Evolutionary conservation across 768 basidiomycete genomes (phyloP), one percentile per base, ranked within the genome.

Genomic region (Kwoniella dendrophila): DNA sequence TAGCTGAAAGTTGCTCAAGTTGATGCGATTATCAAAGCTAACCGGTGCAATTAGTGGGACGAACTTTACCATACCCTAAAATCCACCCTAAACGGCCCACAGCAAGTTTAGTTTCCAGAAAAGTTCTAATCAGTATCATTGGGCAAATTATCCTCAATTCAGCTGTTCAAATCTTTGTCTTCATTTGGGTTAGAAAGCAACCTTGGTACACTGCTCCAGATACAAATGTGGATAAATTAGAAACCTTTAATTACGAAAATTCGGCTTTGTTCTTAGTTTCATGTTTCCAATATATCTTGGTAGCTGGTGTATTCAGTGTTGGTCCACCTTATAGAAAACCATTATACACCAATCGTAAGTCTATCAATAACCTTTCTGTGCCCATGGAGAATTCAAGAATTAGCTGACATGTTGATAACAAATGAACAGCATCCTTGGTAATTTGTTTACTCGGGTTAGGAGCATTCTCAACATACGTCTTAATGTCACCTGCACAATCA

Each of bases 221-320:
- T 44, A 83, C 83, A 47, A 81, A 85, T 43, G 84, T 83, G 62
- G 84, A 88, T 78, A 86, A 90, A 69, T 83, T 98, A 44, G 85
- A 92, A 61, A 87, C 91, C 22, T 85, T 81, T 41, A 97, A 94
- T 76, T 94, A 85, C 72, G 96, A 98, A 78, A 97, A 99, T 77
- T 87, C 96, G 4, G 86, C 85, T 29, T 80, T 99, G 59, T 99
- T 99, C 81, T 80, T 97, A 67, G 82, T 97, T 44, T 97, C 96
- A 10, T 96, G 92, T 64, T 98, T 98, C 86, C 96, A 99, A 81
- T 99, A 99, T 78, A 91, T 98, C 72, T 82, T 98, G 50, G 90
- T 96, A 7, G 96, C 95, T 12, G 95, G 88, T 0, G 92, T 98
- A 0, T 99, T 98, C 81, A 95, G 91, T 76, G 96, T 98, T 68